These are phyloP conservation scores for Earliella scabrosa DNA, from an alignment of 1,284 basidiomycete genomes.

Conservation along the genomic window DNA sequence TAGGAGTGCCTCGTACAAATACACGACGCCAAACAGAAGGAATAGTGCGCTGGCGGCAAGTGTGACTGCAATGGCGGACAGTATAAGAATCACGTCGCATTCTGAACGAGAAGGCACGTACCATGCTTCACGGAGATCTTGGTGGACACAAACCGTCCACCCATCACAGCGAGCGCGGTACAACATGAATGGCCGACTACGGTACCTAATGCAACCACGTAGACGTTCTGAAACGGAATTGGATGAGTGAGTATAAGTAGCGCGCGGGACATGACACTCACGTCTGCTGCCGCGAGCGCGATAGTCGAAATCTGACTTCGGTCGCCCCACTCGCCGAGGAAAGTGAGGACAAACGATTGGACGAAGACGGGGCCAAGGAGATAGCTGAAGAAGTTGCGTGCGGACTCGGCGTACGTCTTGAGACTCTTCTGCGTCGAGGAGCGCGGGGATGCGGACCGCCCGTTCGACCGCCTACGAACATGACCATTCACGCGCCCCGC, in stretches of 20 bases:
- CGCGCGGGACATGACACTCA: conserved; percentile 49
- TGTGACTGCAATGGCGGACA: conserved; percentile 62
- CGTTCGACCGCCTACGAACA: conserved; percentile 17
- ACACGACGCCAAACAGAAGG: conserved; percentile 81
- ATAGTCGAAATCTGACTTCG: conserved; percentile 98
- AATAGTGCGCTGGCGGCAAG: conserved; percentile 84
- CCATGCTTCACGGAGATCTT: conserved; percentile 96
- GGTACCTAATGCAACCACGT: conserved; percentile 88
- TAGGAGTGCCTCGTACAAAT: conserved; percentile 71
- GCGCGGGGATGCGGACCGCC: conserved; percentile 15
- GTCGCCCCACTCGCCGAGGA: conserved; percentile 99
- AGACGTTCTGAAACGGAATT: conserved; percentile 57
- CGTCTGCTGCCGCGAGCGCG: conserved; percentile 94
- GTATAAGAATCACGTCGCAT: neutral
- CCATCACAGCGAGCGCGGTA: conserved; percentile 89
- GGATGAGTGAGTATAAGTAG: conserved; percentile 8
- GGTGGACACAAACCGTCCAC: conserved; percentile 89
- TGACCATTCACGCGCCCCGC: conserved; percentile 37
- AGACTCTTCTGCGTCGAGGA: conserved; percentile 24
- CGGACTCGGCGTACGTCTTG: conserved; percentile 60
- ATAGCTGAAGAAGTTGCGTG: conserved; percentile 82
- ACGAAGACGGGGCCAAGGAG: conserved; percentile 93
- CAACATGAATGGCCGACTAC: conserved; percentile 89
- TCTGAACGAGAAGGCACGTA: conserved; percentile 43
- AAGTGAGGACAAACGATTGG: conserved; percentile 94